These are phyloP conservation scores for Penicilliopsis zonata DNA, from an alignment of 495 filamentous ascomycete genomes.

Conservation along the genomic window DNA sequence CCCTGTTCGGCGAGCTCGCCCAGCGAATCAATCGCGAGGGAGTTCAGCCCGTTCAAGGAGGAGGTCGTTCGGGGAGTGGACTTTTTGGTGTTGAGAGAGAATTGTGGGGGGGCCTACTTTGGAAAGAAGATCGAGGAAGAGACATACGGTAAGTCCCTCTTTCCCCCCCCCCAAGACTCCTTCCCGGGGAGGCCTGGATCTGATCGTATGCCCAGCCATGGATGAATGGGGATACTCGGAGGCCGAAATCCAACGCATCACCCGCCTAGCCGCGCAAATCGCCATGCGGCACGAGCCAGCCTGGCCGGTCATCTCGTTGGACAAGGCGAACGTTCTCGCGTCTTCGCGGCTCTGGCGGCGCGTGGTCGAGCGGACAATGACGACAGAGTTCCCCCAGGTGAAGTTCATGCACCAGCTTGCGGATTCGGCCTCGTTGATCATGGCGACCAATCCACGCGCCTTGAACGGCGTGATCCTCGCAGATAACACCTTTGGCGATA, in stretches of 20 bases:
- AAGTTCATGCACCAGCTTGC: slow-evolving; percentile 35
- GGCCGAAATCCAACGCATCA: slow-evolving; percentile 35
- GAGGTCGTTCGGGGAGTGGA: slow-evolving; percentile 35
- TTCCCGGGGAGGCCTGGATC: neutral
- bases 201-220: slow-evolving; percentile 15
- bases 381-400: slow-evolving; percentile 34
- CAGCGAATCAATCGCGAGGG: slow-evolving; percentile 22
- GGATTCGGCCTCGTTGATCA: slow-evolving; percentile 35
- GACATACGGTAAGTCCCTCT: slow-evolving; percentile 23
- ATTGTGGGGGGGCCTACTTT: slow-evolving; percentile 42
- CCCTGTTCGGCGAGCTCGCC: slow-evolving; percentile 33
- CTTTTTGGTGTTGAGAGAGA: slow-evolving; percentile 39
- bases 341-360: slow-evolving; percentile 37
- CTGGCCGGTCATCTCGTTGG: slow-evolving; percentile 31
- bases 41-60: slow-evolving; percentile 31
- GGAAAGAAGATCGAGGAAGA: slow-evolving; percentile 34
- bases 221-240: slow-evolving; percentile 37
- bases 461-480: slow-evolving; percentile 38
- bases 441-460: slow-evolving; percentile 34
- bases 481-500: slow-evolving; percentile 42
- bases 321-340: slow-evolving; percentile 42
- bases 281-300: slow-evolving; percentile 32
- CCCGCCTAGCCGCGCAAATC: slow-evolving; percentile 32
- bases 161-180: too few species aligned
- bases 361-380: slow-evolving; percentile 31